Conservation (phyloP, 2,329 filamentous ascomycete species). For the Xylariaceae sp. region DNA sequence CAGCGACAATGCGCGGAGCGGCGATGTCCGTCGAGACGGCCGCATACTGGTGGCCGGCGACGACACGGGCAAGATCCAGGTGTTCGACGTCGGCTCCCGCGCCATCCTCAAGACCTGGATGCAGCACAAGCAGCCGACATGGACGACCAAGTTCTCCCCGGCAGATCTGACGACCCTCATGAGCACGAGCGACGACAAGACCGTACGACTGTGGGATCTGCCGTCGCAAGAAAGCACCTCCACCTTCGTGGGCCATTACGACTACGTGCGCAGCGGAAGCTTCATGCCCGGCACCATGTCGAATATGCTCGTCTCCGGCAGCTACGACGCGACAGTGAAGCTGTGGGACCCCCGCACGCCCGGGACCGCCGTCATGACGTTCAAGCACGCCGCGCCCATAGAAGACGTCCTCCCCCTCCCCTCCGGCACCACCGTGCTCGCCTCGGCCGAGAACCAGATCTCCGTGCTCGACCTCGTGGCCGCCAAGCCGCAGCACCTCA, state of each 20-base stretch:
- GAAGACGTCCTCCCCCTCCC: slow-evolving; percentile 84
- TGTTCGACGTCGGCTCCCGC: slow-evolving; percentile 82
- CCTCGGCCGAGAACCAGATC: slow-evolving; percentile 77
- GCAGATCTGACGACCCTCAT: slow-evolving; percentile 78
- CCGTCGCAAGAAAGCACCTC: slow-evolving; percentile 68
- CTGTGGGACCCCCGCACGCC: slow-evolving; percentile 85
- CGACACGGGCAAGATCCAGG: slow-evolving; percentile 85
- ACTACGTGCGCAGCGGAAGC: slow-evolving; percentile 82
- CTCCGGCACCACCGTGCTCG: slow-evolving; percentile 78
- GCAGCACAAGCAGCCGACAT: slow-evolving; percentile 88
- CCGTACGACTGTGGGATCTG: slow-evolving; percentile 89
- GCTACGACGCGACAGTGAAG: slow-evolving; percentile 89
- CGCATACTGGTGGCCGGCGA: slow-evolving; percentile 86
- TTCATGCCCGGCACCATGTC: slow-evolving; percentile 72
- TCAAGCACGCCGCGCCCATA: slow-evolving; percentile 86
- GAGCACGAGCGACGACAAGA: slow-evolving; percentile 86
- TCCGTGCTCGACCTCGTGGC: slow-evolving; percentile 89
- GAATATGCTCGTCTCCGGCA: slow-evolving; percentile 78
- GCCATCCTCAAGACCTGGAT: slow-evolving; percentile 94
- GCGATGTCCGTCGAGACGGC: slow-evolving; percentile 81
- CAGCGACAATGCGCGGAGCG: slow-evolving; percentile 82
- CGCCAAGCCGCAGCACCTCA: slow-evolving; percentile 75
- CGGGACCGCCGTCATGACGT: slow-evolving; percentile 69
- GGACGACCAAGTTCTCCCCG: slow-evolving; percentile 87
- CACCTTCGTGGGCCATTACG: slow-evolving; percentile 77